These are phyloP conservation scores for Ophiostoma ulmi DNA, from an alignment of 2,329 filamentous ascomycete species.

Conservation along the genomic window DNA sequence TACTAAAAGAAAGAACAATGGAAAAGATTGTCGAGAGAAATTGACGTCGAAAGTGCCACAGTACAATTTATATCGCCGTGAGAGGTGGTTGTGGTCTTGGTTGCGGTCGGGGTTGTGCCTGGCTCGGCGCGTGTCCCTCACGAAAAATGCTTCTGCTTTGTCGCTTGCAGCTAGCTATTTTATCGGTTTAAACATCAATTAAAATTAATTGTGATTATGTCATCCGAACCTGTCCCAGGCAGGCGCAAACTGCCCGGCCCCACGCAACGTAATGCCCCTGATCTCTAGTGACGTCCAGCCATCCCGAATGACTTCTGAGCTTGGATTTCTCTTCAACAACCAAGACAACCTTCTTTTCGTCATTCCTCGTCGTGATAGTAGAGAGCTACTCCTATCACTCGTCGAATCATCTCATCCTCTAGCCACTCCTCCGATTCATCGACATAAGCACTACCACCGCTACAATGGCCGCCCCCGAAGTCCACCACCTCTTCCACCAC, in stretches of 20 bases:
- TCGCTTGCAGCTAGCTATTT: not conserved
- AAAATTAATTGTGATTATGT: constrained; percentile 3
- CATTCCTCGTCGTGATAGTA: constrained; percentile 63
- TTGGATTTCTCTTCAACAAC: constrained; percentile 4
- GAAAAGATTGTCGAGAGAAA: not conserved
- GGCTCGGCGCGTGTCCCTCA: constrained; percentile 4
- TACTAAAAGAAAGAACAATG: not conserved
- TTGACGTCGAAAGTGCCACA: not conserved
- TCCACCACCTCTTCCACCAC: constrained; percentile 93
- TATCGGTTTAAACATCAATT: not conserved
- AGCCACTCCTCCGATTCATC: no score
- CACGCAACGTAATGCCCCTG: constrained; percentile 9
- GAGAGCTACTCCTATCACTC: constrained; percentile 92
- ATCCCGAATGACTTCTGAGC: constrained; percentile 12
- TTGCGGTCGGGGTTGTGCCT: constrained; percentile 8
- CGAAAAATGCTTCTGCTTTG: constrained; percentile 5
- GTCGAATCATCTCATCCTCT: constrained; percentile 9
- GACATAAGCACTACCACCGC: not conserved
- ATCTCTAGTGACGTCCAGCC: constrained; percentile 19
- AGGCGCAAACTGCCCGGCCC: not conserved
- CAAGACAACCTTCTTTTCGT: not conserved
- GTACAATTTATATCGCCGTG: not conserved
- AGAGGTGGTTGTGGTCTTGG: not conserved
- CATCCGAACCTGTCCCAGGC: not conserved
- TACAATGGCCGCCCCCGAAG: constrained; percentile 71